Conservation (phyloP, 1,139 yeast species). For the Pneumocystis sp. region DNA sequence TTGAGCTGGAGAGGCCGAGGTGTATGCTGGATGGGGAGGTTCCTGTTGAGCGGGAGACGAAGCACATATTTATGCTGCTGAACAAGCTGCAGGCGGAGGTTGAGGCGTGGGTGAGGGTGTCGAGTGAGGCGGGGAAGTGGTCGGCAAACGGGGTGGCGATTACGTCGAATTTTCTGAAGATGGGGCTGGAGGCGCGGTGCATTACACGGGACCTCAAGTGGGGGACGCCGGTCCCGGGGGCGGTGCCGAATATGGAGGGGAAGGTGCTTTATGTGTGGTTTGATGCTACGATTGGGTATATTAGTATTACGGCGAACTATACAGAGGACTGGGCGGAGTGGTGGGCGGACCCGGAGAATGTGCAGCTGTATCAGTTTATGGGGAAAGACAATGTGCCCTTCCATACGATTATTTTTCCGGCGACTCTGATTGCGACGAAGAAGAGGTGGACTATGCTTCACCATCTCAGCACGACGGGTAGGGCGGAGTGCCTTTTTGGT, state of each 20-base stretch:
- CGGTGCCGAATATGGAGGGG: constrained; percentile 41
- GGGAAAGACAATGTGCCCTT: constrained; percentile 98
- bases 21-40: constrained; percentile 79
- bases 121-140: constrained; percentile 69
- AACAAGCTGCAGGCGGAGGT: constrained; percentile 69
- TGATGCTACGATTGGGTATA: constrained; percentile 93
- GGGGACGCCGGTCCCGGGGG: constrained; percentile 96
- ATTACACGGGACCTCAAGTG: constrained; percentile 92
- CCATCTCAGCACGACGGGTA: constrained; percentile 75
- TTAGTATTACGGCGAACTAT: constrained; percentile 89
- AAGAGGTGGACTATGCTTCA: constrained; percentile 84
- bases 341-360: constrained; percentile 87
- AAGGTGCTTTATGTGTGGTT: constrained; percentile 97
- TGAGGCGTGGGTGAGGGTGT: constrained; percentile 53
- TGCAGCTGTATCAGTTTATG: constrained; percentile 87
- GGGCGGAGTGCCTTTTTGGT: neutral
- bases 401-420: constrained; percentile 97
- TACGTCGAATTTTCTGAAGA: constrained; percentile 84
- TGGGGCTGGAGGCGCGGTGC: constrained; percentile 86
- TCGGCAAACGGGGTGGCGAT: constrained; percentile 77
- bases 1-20: constrained; percentile 83
- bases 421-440: constrained; percentile 72
- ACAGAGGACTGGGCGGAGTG: constrained; percentile 68
- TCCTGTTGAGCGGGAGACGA: constrained; percentile 68
- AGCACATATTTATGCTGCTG: constrained; percentile 69